A percentile compares a stretch with the other conserved stretches of the same genome.
Conservation (phyloP, 2,329 filamentous ascomycete genomes). For the Penicillium olsonii region DNA sequence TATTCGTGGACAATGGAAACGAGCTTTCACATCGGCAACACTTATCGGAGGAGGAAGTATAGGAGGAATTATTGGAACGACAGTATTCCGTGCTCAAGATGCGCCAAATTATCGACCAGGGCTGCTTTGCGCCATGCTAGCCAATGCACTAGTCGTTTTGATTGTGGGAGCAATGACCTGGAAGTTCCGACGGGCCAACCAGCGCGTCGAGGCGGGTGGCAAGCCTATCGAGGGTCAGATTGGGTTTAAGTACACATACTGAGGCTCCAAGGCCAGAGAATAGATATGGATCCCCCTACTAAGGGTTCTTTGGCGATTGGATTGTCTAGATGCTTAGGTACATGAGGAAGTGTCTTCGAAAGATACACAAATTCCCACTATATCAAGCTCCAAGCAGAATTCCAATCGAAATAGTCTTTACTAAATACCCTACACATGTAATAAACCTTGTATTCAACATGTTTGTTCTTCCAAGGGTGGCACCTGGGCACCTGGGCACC, state of each 20-base stretch:
- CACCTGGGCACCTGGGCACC: no score
- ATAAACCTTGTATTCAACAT: no score
- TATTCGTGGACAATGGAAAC: constrained; percentile 83
- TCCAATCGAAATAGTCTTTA: no score
- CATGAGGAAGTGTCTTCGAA: no score
- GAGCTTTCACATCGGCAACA: constrained; percentile 72
- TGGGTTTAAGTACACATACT: constrained; percentile 14
- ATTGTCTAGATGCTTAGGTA: no score
- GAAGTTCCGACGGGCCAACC: constrained; percentile 12
- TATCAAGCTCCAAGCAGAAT: no score
- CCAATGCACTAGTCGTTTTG: constrained; percentile 14
- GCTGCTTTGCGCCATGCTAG: constrained; percentile 12
- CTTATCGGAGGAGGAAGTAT: constrained; percentile 52
- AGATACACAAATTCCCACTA: no score
- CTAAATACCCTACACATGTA: no score
- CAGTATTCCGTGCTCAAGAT: constrained; percentile 19
- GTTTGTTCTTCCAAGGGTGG: neutral
- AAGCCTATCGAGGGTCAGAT: constrained; percentile 11
- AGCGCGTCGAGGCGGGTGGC: constrained; percentile 5
- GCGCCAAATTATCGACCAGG: constrained; percentile 17
- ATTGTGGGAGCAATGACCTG: constrained; percentile 6
- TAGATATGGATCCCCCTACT: neutral
- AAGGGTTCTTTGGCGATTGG: neutral
- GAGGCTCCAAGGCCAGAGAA: no score
- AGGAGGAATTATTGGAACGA: constrained; percentile 17